A percentile compares a stretch with the other conserved stretches of the same genome.
phyloP scores from a whole-genome alignment of 805 yeast species.

The Lipomyces yamadae region DNA sequence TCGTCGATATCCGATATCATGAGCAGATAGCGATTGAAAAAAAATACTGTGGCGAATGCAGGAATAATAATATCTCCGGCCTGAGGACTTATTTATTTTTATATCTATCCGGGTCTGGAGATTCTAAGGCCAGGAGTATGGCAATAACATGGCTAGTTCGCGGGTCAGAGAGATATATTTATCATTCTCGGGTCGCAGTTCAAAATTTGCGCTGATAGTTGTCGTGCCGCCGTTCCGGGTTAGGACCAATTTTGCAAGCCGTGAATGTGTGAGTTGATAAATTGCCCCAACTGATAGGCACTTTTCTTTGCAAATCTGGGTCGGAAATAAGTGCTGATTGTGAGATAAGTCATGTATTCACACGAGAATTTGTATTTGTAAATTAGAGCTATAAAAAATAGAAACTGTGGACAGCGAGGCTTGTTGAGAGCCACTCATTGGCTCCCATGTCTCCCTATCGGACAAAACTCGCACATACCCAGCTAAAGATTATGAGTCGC shows the following conservation, averaged over 20 bases:
- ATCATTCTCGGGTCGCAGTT: too few species aligned
- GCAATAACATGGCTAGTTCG: too few species aligned
- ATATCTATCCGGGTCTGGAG: too few species aligned
- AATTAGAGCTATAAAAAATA: background rate
- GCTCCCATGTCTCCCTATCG: background rate
- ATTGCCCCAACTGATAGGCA: background rate
- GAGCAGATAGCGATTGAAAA: too few species aligned
- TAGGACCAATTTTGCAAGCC: background rate
- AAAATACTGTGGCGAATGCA: too few species aligned
- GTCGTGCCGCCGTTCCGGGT: background rate
- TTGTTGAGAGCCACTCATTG: background rate
- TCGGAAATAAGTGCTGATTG: background rate
- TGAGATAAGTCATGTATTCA: background rate
- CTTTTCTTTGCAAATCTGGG: background rate
- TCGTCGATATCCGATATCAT: too few species aligned
- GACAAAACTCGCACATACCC: background rate
- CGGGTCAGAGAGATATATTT: too few species aligned
- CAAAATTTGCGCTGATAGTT: too few species aligned
- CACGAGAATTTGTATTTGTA: background rate
- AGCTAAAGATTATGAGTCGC: background rate
- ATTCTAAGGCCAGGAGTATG: too few species aligned
- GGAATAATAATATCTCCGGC: too few species aligned
- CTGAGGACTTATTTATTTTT: too few species aligned
- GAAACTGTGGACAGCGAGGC: background rate
- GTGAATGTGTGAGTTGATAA: background rate